Evolutionary conservation across 805 yeast genomes (phyloP).

Genomic region (Ogataea degrootiae): DNA sequence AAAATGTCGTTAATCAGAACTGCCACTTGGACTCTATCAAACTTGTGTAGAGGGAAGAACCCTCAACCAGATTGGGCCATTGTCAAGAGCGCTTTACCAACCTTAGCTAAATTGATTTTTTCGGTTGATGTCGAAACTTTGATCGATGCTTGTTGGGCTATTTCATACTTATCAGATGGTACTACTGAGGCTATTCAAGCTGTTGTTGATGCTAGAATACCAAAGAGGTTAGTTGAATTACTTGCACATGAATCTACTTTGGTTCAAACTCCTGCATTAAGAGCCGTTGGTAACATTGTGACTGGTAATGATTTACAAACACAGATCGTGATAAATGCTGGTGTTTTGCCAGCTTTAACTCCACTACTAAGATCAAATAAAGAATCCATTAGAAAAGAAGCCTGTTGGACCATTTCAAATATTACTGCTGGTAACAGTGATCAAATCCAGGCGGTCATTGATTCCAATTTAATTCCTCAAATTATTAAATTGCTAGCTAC

Average conservation of each 20-base stretch:
- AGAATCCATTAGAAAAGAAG: constrained; percentile 93
- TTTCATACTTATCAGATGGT: constrained; percentile 91
- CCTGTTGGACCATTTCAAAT: constrained; percentile 98
- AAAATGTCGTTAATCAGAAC: constrained; percentile 91
- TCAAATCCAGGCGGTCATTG: constrained; percentile 96
- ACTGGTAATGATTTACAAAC: constrained; percentile 97
- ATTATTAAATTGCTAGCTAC: constrained; percentile 67
- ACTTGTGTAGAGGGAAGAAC: constrained; percentile 91
- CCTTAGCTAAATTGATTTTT: constrained; percentile 84
- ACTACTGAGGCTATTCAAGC: constrained; percentile 91
- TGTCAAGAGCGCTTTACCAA: constrained; percentile 84
- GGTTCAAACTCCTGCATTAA: constrained; percentile 94
- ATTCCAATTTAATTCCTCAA: constrained; percentile 89
- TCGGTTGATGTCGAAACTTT: constrained; percentile 89
- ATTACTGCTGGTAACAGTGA: constrained; percentile 96
- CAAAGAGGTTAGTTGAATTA: constrained; percentile 88
- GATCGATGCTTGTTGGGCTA: constrained; percentile 98
- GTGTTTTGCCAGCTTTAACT: constrained; percentile 81
- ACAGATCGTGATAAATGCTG: constrained; percentile 88
- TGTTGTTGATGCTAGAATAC: constrained; percentile 93
- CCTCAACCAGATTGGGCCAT: constrained; percentile 95
- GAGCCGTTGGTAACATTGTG: constrained; percentile 97
- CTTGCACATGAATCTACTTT: constrained; percentile 76
- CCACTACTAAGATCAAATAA: constrained; percentile 77
- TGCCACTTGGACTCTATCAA: constrained; percentile 97